Base-by-base conservation (phyloP, 164 flowering plant genomes). In the Taxillus chinensis region DNA sequence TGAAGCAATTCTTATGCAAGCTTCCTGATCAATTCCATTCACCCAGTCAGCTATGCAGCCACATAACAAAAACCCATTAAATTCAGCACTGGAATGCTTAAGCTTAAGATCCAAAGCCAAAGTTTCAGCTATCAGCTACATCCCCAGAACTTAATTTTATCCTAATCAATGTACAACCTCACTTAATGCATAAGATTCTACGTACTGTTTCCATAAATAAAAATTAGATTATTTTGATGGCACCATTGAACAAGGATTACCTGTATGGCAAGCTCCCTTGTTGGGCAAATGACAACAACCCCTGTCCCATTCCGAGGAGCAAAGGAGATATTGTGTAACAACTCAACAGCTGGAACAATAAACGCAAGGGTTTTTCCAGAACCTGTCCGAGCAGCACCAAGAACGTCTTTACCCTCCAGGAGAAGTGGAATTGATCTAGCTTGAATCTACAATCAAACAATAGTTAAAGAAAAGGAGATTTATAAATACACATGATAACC, bases 371-470 rank as follows among this genome's bases (percentile, higher is more conserved):
- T 93, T 68, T 93, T 93, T 7, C 98, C 97, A 56, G 98, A 79
- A 68, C 98, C 98, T 8, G 98, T 93, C 76, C 98, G 82, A 54
- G 99, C 99, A 64, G 99, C 97, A 66, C 96, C 99, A 71, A 93
- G 85, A 64, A 90, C 88, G 80, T 93, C 90, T 72, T 83, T 79
- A 1, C 95, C 96, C 62, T 73, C 68, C 70, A 89, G 45, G 62
- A 90, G 91, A 9, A 80, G 95, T 51, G 97, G 96, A 60, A 93
- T 87, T 9, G 91, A 57, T 62, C 90, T 75, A 41, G 96, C 87
- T 89, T 93, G 99, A 63, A 93, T 93, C 96, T 90, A 70, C 68
- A 77, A 14, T 60, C 7, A 39, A 12, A 67, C 65, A 57, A 48
- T 48, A 27, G 27, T 27, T 27, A 27, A 27, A 27, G 45, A 16